Percentiles rank a stretch among this genome's conserved stretches.
Evolutionary conservation across 192 early-diverging fungal species (phyloP).

Genomic region (Coemansia sp.): DNA sequence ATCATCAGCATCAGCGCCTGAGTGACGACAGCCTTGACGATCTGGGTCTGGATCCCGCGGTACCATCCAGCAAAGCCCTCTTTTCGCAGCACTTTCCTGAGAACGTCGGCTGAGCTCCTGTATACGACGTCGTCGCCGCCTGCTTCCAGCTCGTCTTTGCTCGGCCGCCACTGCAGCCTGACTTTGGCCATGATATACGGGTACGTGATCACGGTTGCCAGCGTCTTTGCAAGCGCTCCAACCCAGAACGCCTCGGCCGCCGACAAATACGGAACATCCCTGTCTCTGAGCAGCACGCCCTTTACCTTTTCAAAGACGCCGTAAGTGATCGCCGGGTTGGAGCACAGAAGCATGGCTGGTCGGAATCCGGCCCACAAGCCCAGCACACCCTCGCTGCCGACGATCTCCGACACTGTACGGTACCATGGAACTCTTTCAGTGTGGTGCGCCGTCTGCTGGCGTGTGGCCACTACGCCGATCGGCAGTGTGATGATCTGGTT

Average conservation of each 20-base stretch:
- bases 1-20: constrained; percentile 97
- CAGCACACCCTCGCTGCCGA: constrained; percentile 74
- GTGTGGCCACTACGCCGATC: constrained; percentile 91
- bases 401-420: constrained; percentile 68
- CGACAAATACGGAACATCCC: constrained; percentile 59
- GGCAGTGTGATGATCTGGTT: constrained; percentile 91
- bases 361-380: constrained; percentile 93
- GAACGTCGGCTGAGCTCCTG: constrained; percentile 81
- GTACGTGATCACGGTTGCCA: constrained; percentile 85
- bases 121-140: constrained; percentile 64
- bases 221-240: constrained; percentile 91
- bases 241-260: constrained; percentile 88
- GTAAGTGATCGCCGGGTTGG: constrained; percentile 98
- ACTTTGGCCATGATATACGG: constrained; percentile 99
- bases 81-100: constrained; percentile 72
- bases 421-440: constrained; percentile 68
- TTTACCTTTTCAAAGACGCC: constrained; percentile 90
- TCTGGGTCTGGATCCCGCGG: constrained; percentile 96
- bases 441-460: constrained; percentile 82
- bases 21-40: constrained; percentile 98
- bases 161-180: constrained; percentile 88
- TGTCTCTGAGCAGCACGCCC: constrained; percentile 58
- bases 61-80: constrained; percentile 92
- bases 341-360: constrained; percentile 87
- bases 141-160: constrained; percentile 63